phyloP scores from a whole-genome alignment of 345 rosid species.

The Eucalyptus pauciflora region DNA sequence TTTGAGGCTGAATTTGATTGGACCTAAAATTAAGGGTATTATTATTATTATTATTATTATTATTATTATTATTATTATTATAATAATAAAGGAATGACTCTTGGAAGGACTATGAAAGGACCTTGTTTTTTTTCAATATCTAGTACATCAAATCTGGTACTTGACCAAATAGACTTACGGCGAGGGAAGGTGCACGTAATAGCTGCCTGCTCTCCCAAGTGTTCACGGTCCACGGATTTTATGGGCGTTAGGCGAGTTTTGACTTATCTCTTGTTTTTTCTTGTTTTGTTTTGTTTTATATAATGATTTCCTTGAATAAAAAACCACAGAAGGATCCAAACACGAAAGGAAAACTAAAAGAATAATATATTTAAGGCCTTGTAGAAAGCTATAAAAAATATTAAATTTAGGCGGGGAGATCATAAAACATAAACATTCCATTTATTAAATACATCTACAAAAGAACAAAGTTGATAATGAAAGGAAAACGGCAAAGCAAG shows the following conservation, averaged over 20 bases:
- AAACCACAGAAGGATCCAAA: neutral
- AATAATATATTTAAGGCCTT: neutral
- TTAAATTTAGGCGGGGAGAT: neutral
- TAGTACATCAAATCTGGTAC: neutral
- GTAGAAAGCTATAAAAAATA: neutral
- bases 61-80: too few relatives aligned
- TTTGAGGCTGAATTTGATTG: too few relatives aligned
- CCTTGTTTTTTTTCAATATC: neutral
- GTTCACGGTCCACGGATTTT: too few relatives aligned
- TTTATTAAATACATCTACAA: neutral
- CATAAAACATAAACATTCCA: neutral
- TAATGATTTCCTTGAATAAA: neutral
- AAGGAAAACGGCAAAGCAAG: neutral
- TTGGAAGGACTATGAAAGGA: neutral
- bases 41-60: too few relatives aligned
- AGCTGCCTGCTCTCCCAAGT: too few relatives aligned
- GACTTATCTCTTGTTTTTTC: neutral
- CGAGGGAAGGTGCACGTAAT: too few relatives aligned
- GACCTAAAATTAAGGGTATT: too few relatives aligned
- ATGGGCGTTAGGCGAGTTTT: neutral
- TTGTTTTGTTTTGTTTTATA: neutral
- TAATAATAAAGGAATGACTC: too few relatives aligned
- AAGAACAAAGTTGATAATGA: neutral
- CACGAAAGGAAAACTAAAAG: neutral
- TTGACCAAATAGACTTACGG: neutral